Conservation (phyloP, 139 green algal genomes). For the Eudorina sp. region DNA sequence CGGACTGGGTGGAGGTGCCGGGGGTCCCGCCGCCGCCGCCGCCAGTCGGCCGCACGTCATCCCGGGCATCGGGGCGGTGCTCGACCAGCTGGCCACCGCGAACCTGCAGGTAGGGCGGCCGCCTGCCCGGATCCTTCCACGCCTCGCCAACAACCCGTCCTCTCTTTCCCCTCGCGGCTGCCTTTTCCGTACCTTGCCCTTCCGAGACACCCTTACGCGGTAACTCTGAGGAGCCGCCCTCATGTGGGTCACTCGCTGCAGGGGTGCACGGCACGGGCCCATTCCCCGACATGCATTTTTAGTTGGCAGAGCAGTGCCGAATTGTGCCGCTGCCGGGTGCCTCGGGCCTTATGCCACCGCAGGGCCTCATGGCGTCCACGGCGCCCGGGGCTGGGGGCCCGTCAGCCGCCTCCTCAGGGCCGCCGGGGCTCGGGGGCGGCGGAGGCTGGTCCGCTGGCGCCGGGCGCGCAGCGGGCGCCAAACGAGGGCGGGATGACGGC, state of each 20-base stretch:
- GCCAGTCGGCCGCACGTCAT: neutral
- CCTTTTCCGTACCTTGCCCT: no score
- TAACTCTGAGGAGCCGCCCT: no score
- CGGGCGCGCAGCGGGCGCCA: neutral
- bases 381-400: no score
- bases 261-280: no score
- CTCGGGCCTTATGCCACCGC: neutral
- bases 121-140: no score
- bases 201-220: no score
- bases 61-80: conserved; percentile 26
- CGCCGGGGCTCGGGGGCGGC: neutral
- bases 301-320: no score
- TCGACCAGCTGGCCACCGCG: neutral
- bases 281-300: no score
- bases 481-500: neutral
- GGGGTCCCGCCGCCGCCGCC: neutral
- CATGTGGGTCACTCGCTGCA: no score
- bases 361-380: neutral
- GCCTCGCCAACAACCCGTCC: no score
- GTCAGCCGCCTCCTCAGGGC: neutral
- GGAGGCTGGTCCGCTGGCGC: neutral
- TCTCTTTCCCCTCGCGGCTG: no score
- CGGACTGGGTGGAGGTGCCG: neutral
- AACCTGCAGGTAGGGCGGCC: neutral
- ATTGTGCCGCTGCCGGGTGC: no score